Evolutionary conservation across 495 filamentous ascomycete species (phyloP), one percentile per base, ranked within the genome.

Genomic region (Aspergillus sclerotioniger): DNA sequence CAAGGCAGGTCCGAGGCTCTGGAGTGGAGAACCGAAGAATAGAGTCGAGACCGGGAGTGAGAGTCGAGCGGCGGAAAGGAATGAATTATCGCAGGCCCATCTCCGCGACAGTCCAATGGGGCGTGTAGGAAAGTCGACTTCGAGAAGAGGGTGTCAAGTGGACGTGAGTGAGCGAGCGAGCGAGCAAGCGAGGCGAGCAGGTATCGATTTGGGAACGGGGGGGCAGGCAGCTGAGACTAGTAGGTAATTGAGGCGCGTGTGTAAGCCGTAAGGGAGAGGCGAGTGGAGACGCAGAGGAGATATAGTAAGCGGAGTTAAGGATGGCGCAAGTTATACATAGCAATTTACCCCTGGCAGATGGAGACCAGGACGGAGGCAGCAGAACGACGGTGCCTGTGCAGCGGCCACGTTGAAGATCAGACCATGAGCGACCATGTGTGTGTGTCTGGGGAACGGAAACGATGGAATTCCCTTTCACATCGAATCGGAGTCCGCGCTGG

Each of bases 331-430:
- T 46, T 43, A 33, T 54, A 28, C 28, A 33, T 28, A 55, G 46
- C 25, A 41, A 20, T 9, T 55, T 63, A 56, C 61, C 58, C 56
- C 54, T 66, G 61, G 55, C 49, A 47, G 53, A 55, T 54, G 33
- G 47, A 50, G 47, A 50, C 47, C 8, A 15, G 47, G 21, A 32
- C 28, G 20, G 17, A 25, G 17, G 43, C 47, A 52, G 57, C 53
- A n/a, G 51, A 53, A 62, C 58, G 55, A 66, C 45, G 61, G 51
- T 51, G 19, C 12, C 47, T 44, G 41, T 49, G 56, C 53, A 55
- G 54, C 58, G 46, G 61, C 58, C 58, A 66, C 64, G 64, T 66
- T 66, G 64, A 62, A 61, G 60, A 63, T 66, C 60, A 45, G 57
- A 35, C 53, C 59, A 56, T 58, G 59, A n/a, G n/a, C n/a, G n/a